Evolutionary conservation across 345 rosid genomes (phyloP), one percentile per base, ranked within the genome.

Genomic region (Citrus glauca): DNA sequence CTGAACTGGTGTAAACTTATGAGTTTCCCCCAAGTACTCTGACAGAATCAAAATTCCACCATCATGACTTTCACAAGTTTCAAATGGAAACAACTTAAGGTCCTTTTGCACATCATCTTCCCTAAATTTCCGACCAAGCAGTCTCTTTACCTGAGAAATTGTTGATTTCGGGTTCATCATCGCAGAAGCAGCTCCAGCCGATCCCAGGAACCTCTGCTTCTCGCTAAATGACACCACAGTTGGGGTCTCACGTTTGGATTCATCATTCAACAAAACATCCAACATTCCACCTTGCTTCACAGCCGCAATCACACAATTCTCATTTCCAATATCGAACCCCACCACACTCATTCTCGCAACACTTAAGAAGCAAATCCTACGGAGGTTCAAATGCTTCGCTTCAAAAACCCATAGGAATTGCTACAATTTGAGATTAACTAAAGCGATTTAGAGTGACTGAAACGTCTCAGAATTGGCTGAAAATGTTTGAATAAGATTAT

Each of bases 181-280:
- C 2, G 88, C 89, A 72, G 97, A 88, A 22, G 95, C 92, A 56
- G 94, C 95, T 53, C 94, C 97, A 69, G 95, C 94, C 14, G 93
- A 85, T 16, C 97, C 98, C 78, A 92, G 78, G 66, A 91, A 90
- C 80, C 98, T 84, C 85, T 94, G 98, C 83, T 91, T 94, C 86
- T 92, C 98, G 8, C 93, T 90, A 38, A 94, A 94, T 0, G 91
- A 92, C 40, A 94, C 97, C 83, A 90, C 86, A 40, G 89, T 87
- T 0, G 92, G 95, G 1, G 91, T 89, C 76, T 89, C 91, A 32
- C 92, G 86, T 22, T 87, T 89, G 3, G 94, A 92, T 84, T 92
- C 97, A 80, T 92, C 93, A 56, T 92, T 92, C 84, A 92, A 77
- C 84, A 92, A 69, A 73, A 92, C 93, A 78, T 92, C 94, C 72